These are phyloP conservation scores for Begonia loranthoides DNA, from an alignment of 306 rosid species.

Conservation along the genomic window DNA sequence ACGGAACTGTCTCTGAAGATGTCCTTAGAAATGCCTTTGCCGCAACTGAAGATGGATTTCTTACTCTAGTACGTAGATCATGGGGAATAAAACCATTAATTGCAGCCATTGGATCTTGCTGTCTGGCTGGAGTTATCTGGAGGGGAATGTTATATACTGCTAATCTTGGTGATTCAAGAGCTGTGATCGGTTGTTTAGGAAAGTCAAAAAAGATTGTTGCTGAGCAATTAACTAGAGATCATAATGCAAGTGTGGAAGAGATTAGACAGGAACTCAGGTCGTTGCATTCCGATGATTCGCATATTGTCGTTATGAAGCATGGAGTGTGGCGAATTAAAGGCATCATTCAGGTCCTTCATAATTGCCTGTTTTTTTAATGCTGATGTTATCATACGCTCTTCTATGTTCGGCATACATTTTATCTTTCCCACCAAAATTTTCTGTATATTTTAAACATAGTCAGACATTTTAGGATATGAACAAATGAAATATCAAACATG, in stretches of 20 bases:
- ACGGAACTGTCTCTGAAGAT: conserved; percentile 51
- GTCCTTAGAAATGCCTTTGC: conserved; percentile 52
- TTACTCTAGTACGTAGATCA: conserved; percentile 62
- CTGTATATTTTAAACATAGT: too few relatives aligned
- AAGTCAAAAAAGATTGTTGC: conserved; percentile 56
- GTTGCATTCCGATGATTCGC: conserved; percentile 74
- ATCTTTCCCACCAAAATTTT: too few relatives aligned
- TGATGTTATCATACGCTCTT: too few relatives aligned
- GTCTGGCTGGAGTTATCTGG: conserved; percentile 75
- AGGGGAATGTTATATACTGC: conserved; percentile 58
- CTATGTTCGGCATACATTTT: too few relatives aligned
- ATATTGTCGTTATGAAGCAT: conserved; percentile 59
- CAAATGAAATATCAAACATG: too few relatives aligned
- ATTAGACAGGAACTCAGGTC: conserved; percentile 63
- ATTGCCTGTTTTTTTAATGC: too few relatives aligned
- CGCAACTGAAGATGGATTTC: conserved; percentile 81
- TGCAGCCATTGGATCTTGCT: conserved; percentile 83
- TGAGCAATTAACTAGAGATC: conserved; percentile 72
- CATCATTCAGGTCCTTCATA: conserved; percentile 67
- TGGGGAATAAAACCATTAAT: conserved; percentile 60
- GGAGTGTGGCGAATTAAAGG: conserved; percentile 95
- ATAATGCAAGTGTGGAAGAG: conserved; percentile 69
- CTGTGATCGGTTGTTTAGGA: conserved; percentile 56
- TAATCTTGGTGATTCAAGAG: conserved; percentile 80
- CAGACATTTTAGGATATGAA: too few relatives aligned